These are phyloP conservation scores for Cladophialophora psammophila DNA, from an alignment of 2,329 filamentous ascomycete genomes.

Conservation along the genomic window DNA sequence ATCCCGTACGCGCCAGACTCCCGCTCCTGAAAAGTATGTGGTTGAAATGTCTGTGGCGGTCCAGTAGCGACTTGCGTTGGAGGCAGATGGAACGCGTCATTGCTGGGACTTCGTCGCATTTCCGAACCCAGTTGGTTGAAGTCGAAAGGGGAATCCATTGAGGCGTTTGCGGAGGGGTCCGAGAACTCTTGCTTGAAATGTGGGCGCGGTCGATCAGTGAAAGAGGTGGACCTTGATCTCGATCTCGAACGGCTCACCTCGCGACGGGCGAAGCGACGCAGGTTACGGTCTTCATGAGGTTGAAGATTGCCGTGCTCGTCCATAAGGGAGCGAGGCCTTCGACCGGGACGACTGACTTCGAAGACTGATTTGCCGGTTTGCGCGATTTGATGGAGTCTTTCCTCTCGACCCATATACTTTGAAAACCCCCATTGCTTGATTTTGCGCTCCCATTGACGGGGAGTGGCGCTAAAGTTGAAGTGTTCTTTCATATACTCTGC, in stretches of 20 bases:
- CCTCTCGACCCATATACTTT: conserved; percentile 39
- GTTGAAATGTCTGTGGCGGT: conserved; percentile 21
- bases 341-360: conserved; percentile 38
- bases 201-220: conserved; percentile 23
- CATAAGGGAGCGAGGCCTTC: conserved; percentile 34
- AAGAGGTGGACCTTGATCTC: conserved; percentile 34
- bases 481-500: conserved; percentile 34
- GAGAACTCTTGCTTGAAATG: conserved; percentile 28
- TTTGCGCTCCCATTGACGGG: conserved; percentile 41
- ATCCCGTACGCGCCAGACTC: conserved; percentile 13
- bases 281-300: conserved; percentile 38
- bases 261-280: conserved; percentile 39
- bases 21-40: conserved; percentile 21
- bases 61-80: conserved; percentile 16
- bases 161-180: conserved; percentile 10
- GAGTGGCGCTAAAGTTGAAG: conserved; percentile 37
- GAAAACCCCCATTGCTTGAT: conserved; percentile 40
- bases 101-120: conserved; percentile 24
- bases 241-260: conserved; percentile 38
- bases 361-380: conserved; percentile 35
- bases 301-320: conserved; percentile 33
- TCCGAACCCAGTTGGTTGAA: conserved; percentile 26
- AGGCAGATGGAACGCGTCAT: conserved; percentile 19
- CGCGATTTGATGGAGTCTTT: conserved; percentile 36
- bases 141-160: conserved; percentile 31